Evolutionary conservation across 2,329 filamentous ascomycete species (phyloP).

Genomic region (Pestalotiopsis sp.): DNA sequence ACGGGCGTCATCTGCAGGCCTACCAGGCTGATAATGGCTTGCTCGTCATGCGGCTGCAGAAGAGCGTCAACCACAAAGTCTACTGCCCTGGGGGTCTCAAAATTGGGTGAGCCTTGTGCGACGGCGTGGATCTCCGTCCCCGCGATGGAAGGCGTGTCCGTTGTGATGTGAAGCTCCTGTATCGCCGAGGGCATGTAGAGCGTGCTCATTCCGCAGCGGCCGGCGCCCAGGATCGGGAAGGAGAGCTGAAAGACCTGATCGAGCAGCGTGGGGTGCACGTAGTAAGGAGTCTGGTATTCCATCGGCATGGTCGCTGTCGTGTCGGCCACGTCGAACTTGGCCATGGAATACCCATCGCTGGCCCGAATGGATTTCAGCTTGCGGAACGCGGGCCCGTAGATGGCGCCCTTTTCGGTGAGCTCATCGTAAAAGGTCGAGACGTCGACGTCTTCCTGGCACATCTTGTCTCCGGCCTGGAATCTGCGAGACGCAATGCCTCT

Average conservation of each 20-base stretch:
- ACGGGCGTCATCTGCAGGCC: conserved; percentile 24
- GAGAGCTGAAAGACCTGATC: conserved; percentile 46
- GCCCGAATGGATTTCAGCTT: conserved; percentile 15
- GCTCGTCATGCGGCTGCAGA: conserved; percentile 3
- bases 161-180: conserved; percentile 21
- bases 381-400: conserved; percentile 17
- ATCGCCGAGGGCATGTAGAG: conserved; percentile 26
- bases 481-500: not conserved
- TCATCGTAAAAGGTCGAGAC: conserved; percentile 17
- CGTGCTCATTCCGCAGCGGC: conserved; percentile 8
- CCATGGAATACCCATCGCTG: conserved; percentile 28
- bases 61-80: conserved; percentile 25
- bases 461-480: conserved; percentile 9
- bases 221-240: conserved; percentile 39
- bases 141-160: not conserved
- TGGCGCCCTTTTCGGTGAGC: conserved; percentile 16
- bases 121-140: conserved; percentile 14
- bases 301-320: conserved; percentile 48
- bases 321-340: conserved; percentile 42
- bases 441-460: conserved; percentile 6
- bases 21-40: conserved; percentile 21
- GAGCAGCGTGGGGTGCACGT: conserved; percentile 48
- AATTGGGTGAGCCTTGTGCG: conserved; percentile 12
- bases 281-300: conserved; percentile 42
- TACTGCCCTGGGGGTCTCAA: conserved; percentile 9